Conservation (phyloP, 139 green algal species). For the Desmodesmus armatus region DNA sequence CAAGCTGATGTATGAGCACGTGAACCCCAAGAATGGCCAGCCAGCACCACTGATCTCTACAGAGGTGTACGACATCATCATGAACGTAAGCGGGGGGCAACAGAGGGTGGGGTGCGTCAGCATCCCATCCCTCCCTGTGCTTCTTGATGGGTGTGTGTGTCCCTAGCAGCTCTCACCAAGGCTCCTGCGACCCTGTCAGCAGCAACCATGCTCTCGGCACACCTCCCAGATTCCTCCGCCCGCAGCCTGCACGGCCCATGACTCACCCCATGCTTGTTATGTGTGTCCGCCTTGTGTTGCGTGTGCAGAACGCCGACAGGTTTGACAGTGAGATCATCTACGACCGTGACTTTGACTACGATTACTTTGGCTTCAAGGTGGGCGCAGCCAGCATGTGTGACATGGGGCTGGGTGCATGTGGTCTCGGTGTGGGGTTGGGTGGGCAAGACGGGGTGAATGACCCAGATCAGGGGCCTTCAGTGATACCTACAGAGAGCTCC, state of each 20-base stretch:
- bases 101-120: background rate
- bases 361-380: constrained; percentile 99
- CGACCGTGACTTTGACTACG: constrained; percentile 99
- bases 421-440: too few species aligned
- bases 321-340: constrained; percentile 99
- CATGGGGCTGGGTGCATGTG: too few species aligned
- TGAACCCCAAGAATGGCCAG: constrained; percentile 93
- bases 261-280: background rate
- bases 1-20: constrained; percentile 93
- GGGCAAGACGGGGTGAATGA: too few species aligned
- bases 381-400: too few species aligned
- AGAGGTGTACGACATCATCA: constrained; percentile 94
- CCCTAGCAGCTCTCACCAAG: background rate
- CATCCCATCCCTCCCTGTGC: background rate
- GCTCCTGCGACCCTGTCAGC: background rate
- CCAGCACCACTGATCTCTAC: constrained; percentile 87
- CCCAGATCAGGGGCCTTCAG: too few species aligned
- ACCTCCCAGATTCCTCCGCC: background rate
- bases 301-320: constrained; percentile 78
- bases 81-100: constrained; percentile 66
- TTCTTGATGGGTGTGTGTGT: background rate
- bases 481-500: too few species aligned
- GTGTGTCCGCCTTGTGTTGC: background rate
- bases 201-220: background rate
- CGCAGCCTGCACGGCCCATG: background rate